A percentile compares a stretch with the other conserved stretches of the same genome.
Evolutionary conservation across 2,329 filamentous ascomycete species (phyloP).

Genomic region (Hyphodiscus sp.): DNA sequence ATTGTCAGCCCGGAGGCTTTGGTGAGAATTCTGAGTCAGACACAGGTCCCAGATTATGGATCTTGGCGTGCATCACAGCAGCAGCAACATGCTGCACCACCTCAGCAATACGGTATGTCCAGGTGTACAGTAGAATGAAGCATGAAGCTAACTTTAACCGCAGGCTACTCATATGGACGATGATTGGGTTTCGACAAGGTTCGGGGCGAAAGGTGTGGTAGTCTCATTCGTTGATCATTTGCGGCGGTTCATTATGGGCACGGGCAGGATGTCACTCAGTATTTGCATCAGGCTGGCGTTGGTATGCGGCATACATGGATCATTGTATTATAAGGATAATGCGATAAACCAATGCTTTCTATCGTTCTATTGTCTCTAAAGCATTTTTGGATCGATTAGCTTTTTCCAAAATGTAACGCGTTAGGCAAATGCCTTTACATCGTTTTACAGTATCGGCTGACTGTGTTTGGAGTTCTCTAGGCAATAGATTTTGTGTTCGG

Average conservation of each 20-base stretch:
- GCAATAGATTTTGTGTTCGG: no score
- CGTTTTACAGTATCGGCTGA: no score
- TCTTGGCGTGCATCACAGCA: neutral
- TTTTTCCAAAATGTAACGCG: no score
- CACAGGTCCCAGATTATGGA: constrained; percentile 54
- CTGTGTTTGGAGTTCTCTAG: no score
- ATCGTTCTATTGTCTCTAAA: neutral
- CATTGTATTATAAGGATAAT: constrained; percentile 3
- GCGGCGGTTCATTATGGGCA: neutral
- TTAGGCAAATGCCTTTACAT: no score
- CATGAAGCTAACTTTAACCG: neutral
- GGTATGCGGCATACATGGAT: neutral
- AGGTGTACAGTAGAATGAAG: neutral
- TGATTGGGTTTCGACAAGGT: neutral
- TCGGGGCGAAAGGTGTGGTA: neutral
- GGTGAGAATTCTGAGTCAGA: constrained; percentile 65
- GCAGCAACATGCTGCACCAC: neutral
- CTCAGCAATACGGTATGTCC: neutral
- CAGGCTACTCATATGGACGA: constrained; percentile 10
- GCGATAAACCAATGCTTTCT: neutral
- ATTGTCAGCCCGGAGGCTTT: constrained; percentile 65
- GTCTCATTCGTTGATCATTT: neutral
- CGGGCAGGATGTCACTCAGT: neutral
- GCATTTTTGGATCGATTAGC: no score
- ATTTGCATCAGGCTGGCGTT: neutral